phyloP scores from a whole-genome alignment of 257 asterid species.

The Solanum bulbocastanum region DNA sequence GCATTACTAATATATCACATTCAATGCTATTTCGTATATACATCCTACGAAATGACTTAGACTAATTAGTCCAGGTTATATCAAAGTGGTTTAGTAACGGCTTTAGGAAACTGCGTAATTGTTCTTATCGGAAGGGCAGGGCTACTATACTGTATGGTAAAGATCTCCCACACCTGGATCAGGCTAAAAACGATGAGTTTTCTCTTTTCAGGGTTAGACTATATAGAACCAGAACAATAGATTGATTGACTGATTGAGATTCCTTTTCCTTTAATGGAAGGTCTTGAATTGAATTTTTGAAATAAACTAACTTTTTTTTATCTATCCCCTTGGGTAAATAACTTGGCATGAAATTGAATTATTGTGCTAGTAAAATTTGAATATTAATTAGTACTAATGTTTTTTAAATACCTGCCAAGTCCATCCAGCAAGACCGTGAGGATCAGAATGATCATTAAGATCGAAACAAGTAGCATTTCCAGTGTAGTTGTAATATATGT shows the following conservation, averaged over 20 bases:
- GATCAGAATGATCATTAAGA: constrained; percentile 45
- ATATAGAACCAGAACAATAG: too few relatives aligned
- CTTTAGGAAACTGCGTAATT: too few relatives aligned
- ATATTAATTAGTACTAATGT: neutral
- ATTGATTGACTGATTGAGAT: neutral
- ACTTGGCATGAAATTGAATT: neutral
- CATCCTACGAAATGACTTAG: too few relatives aligned
- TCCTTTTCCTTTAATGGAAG: neutral
- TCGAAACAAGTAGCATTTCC: constrained; percentile 57
- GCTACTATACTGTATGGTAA: too few relatives aligned
- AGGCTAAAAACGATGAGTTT: too few relatives aligned
- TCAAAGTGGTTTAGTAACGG: too few relatives aligned
- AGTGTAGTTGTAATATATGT: constrained; percentile 53
- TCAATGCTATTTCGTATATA: neutral
- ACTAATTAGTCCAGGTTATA: neutral
- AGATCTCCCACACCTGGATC: too few relatives aligned
- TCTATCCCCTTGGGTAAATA: neutral
- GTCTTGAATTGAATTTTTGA: neutral
- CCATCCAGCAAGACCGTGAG: constrained; percentile 78
- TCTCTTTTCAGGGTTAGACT: too few relatives aligned
- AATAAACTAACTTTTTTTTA: neutral
- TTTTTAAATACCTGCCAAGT: constrained; percentile 58
- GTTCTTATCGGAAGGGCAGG: too few relatives aligned
- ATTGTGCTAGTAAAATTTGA: neutral
- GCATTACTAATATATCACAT: neutral